phyloP scores from a whole-genome alignment of 1,139 yeast genomes.

The Pichia sp. region DNA sequence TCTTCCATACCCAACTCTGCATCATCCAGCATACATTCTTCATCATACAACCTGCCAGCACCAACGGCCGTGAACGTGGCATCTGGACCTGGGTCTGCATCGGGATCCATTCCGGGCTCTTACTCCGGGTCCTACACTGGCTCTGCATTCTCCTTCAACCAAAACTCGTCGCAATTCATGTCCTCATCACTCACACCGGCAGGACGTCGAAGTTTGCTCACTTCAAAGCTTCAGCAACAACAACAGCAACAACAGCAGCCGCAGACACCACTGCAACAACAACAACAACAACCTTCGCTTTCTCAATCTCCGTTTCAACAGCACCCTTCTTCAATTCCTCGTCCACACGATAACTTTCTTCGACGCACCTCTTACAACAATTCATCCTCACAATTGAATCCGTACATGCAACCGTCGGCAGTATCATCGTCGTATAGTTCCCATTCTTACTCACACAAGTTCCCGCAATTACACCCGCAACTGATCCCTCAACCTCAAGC shows the following conservation, averaged over 20 bases:
- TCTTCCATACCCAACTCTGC: no score
- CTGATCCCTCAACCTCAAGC: slow-evolving; percentile 7
- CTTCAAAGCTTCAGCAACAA: slow-evolving; percentile 21
- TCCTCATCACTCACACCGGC: slow-evolving; percentile 19
- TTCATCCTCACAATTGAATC: neutral
- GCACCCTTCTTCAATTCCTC: neutral
- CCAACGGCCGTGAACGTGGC: no score
- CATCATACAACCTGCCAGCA: no score
- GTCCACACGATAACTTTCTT: slow-evolving; percentile 9
- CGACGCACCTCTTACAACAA: slow-evolving; percentile 7
- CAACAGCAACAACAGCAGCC: slow-evolving; percentile 7
- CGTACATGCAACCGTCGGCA: slow-evolving; percentile 1
- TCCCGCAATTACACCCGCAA: slow-evolving; percentile 4
- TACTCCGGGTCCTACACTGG: neutral
- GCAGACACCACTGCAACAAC: slow-evolving; percentile 8
- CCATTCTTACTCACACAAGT: neutral
- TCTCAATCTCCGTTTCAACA: neutral
- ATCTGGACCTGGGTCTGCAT: no score
- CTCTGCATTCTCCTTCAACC: slow-evolving; percentile 10
- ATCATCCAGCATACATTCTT: no score
- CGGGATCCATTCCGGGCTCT: neutral
- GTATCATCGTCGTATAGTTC: slow-evolving; percentile 19
- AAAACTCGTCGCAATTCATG: slow-evolving; percentile 13
- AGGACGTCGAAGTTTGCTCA: slow-evolving; percentile 26
- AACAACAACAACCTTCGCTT: neutral